Evolutionary conservation across 1,139 yeast species (phyloP), one percentile per base, ranked within the genome.

Genomic region (Taphrina flavorubra): DNA sequence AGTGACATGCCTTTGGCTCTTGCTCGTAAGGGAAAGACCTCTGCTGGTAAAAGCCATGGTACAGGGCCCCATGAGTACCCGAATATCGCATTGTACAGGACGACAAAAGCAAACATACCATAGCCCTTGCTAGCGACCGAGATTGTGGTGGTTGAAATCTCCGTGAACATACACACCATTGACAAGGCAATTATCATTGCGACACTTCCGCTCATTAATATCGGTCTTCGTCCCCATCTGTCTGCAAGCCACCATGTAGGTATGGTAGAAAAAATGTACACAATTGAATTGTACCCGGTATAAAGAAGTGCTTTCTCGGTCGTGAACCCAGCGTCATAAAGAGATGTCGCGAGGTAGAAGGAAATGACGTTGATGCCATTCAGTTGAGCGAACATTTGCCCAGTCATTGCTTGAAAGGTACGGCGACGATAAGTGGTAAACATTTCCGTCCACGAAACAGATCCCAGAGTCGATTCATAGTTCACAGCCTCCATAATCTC

Each of bases 221-320:
- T 49, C n/a, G 53, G 53, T 4, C 53, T 31, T 49, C 53, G 53
- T 20, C 53, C 53, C 53, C 53, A 49, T 34, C 53, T 49, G n/a
- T 49, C 53, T 20, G 53, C 53, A 2, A 49, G 53, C 53, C 53
- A 49, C 53, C 53, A 49, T 8, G 53, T 49, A 11, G 53, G 53
- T 8, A 49, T 20, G n/a, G 53, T 49, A 8, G 53, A 31, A 25
- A 49, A 49, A 20, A 49, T 49, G 53, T 49, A 49, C n/a, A 49
- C 53, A 49, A 49, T 49, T 11, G 53, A 49, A n/a, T 49, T 49
- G 36, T 49, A 49, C 10, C 53, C 53, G 1, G 53, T 49, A 20
- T 49, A 49, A 14, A 49, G 36, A 20, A 49, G 53, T 11, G 53
- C 53, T 49, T 25, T 49, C 53, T 49, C 53, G 6, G 53, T 49